Base-by-base conservation (phyloP, 108 stramenopile species). In the Fragilaria radians region DNA sequence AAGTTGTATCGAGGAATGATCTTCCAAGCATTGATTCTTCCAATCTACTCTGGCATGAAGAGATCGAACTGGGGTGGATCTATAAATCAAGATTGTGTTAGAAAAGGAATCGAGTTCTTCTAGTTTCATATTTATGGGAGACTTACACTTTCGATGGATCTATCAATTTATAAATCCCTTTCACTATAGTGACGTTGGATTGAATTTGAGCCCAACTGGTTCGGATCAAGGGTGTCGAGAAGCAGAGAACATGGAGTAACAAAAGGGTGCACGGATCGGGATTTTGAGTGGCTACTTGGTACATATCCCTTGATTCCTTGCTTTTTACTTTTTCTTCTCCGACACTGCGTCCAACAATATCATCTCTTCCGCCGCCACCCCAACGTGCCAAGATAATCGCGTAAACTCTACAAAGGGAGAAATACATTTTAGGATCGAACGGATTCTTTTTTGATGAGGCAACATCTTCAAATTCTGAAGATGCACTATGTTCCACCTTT, bases 341-440 rank as follows among this genome's bases (percentile, higher is more conserved):
- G 9, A 34, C 45, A 47, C 59, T 46, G 18, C 54, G 30, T 3
- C 53, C 70, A 32, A 88, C 67, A 28, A 79, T 67, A 60, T 80
- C 79, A 57, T 78, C 77, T 54, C 73, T 69, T 26, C 86, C 90
- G 23, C 70, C 58, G 23, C 91, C 91, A 25, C 91, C 91, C 91
- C 91, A 93, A 57, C 88, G 73, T 7, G 88, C 82, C 32, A 93
- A 52, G 7, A 93, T 73, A n/a, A 85, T 83, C 24, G 78, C 80
- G 61, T 81, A 86, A 2, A 77, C 50, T 49, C 76, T 60, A 32
- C 79, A 73, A 11, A 77, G 53, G 3, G 53, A 50, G 54, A 73
- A 58, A 1, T 73, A 61, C 22, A 79, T 55, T 46, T 61, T 58
- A 0, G 56, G 53, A 11, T 76, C 67, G 17, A 52, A 46, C 28